These are phyloP conservation scores for Leccinellum albellum DNA, from an alignment of 768 basidiomycete genomes.

Conservation along the genomic window DNA sequence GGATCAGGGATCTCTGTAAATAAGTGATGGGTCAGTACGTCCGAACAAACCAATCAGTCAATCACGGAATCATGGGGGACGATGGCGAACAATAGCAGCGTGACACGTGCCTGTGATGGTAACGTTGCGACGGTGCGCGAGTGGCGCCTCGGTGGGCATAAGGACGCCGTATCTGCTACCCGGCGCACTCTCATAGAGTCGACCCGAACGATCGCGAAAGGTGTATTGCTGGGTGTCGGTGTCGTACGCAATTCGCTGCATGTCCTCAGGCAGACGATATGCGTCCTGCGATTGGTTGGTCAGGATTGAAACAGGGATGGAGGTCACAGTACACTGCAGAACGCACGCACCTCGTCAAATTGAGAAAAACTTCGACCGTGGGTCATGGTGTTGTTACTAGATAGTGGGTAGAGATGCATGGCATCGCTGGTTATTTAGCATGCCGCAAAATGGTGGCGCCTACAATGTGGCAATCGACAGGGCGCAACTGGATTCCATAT, in stretches of 20 bases:
- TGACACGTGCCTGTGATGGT: slow-evolving; percentile 18
- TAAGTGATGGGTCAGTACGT: not conserved
- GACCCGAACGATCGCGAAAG: slow-evolving; percentile 44
- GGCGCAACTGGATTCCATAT: no score
- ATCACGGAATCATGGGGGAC: not conserved
- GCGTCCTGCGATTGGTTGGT: slow-evolving; percentile 23
- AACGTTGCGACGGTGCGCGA: slow-evolving; percentile 24
- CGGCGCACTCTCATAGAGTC: slow-evolving; percentile 42
- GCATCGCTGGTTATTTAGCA: not conserved
- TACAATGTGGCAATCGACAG: no score
- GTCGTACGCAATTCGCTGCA: slow-evolving; percentile 51
- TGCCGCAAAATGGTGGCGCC: no score
- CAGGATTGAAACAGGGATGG: not conserved
- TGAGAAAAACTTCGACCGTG: slow-evolving; percentile 23
- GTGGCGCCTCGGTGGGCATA: slow-evolving; percentile 30
- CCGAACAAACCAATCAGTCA: not conserved
- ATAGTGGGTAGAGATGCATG: not conserved
- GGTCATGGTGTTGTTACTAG: slow-evolving; percentile 9
- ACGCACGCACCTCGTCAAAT: slow-evolving; percentile 20
- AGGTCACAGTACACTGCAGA: not conserved
- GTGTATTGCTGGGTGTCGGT: slow-evolving; percentile 49
- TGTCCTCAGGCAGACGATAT: slow-evolving; percentile 37
- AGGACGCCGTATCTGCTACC: slow-evolving; percentile 45
- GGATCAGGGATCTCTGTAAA: slow-evolving; percentile 25
- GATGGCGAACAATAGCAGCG: no score